Evolutionary conservation across 2,329 filamentous ascomycete genomes (phyloP), one percentile per base, ranked within the genome.

Genomic region (Shiraia bambusicola): DNA sequence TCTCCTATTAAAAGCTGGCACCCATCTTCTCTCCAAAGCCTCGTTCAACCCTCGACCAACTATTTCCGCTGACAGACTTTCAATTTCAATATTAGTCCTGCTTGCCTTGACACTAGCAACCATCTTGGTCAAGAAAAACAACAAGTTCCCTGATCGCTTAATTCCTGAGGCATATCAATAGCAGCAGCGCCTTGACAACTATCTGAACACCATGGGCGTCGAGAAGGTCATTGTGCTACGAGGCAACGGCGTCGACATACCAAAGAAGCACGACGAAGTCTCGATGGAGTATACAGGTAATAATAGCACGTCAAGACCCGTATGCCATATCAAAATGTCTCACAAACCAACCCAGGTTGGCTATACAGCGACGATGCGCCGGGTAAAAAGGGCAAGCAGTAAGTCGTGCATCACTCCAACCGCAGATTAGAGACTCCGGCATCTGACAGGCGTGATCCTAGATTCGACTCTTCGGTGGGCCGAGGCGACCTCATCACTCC

Each of bases 381-480:
- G 13, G 76, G 81, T 43, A 76, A 80, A 62, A 81, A 79, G 78
- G 91, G 91, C 60, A 72, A 69, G 17, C 66, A 89, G 90, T 95
- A 75, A 62, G 84, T 72, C 19, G 12, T n/a, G 19, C 19, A 13
- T 40, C 15, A 10, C 26, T 32, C 31, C 16, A 32, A 13, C n/a
- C 29, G 25, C 37, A 40, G 12, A 28, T 19, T n/a, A 29, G 13
- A 48, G 34, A 33, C 37, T 34, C 25, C 12, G 13, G 3, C 10
- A 38, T 26, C 48, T 63, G 28, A 63, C 28, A 27, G 12, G 37
- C 11, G 24, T 34, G 24, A 48, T 40, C 25, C 35, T 58, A 95
- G 91, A 71, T 97, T 98, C 74, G 93, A 97, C 74, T 87, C 84
- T 47, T 95, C 92, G 13, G 77, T 85, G 52, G 84, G 83, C 48